phyloP scores from a whole-genome alignment of 768 basidiomycete genomes.

The Podaxis carcinomalis region DNA sequence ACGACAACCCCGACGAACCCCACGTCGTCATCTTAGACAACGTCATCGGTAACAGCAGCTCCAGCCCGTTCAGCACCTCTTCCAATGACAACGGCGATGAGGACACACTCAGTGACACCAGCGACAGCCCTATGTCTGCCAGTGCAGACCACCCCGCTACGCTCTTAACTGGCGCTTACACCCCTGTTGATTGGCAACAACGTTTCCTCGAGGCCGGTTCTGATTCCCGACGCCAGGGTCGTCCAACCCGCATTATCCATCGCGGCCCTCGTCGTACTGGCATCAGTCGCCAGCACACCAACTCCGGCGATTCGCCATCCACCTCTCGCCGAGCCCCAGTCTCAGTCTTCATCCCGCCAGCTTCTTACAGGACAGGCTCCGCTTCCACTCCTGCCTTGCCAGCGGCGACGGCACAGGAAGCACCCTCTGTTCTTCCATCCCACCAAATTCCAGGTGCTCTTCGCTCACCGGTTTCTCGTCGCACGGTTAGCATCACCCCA shows the following conservation, averaged over 20 bases:
- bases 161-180: conserved; percentile 34
- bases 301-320: conserved; percentile 11
- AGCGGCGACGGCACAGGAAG: conserved; percentile 13
- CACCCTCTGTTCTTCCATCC: not conserved
- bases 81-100: conserved; percentile 38
- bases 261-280: conserved; percentile 4
- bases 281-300: not conserved
- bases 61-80: conserved; percentile 33
- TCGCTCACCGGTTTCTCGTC: conserved; percentile 22
- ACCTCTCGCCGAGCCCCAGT: conserved; percentile 2
- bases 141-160: conserved; percentile 37
- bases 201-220: conserved; percentile 14
- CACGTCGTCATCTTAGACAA: conserved; percentile 22
- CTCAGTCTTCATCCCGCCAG: conserved; percentile 19
- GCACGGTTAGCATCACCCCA: conserved; percentile 30
- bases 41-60: conserved; percentile 26
- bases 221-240: conserved; percentile 4
- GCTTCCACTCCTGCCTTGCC: conserved; percentile 19
- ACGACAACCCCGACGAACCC: conserved; percentile 11
- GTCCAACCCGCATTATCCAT: conserved; percentile 12
- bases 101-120: conserved; percentile 5
- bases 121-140: conserved; percentile 44
- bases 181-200: conserved; percentile 19
- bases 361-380: conserved; percentile 17
- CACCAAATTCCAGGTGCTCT: conserved; percentile 13